Evolutionary conservation across 768 basidiomycete species (phyloP), one percentile per base, ranked within the genome.

Genomic region (Zangia roseola): DNA sequence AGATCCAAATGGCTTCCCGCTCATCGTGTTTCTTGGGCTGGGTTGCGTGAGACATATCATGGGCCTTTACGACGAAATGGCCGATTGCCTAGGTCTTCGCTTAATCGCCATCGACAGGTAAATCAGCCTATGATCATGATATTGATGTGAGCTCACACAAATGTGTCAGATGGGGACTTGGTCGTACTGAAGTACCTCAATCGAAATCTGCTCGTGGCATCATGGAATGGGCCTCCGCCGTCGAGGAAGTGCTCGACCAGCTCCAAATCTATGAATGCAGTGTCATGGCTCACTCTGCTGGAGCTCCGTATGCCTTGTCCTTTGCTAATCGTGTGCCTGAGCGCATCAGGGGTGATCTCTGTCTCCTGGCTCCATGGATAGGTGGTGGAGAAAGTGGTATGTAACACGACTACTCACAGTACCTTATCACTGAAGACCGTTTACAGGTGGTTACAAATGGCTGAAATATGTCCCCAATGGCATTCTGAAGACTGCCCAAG

Each of bases 51-150:
- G 95, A 34, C 94, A 98, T 67, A 79, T 97, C 49, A 88, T 97
- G 78, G 94, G 91, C 13, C 70, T 98, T 40, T 98, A 94, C 64
- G 95, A 98, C 65, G 95, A 99, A 63, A 88, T 97, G 83, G 95
- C 95, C 5, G 83, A 86, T 51, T 88, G 86, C 49, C 70, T 95
- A 49, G 86, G 86, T 6, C 75, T 99, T 30, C 75, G 95, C 47
- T 74, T 99, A 45, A 94, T 99, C 59, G 94, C 94, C 39, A 86
- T 99, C 56, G 95, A 99, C 69, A 80, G 95, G 79, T 92, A 64
- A 55, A 77, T 69, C 33, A 23, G 33, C 41, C 25, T 13, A 13
- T n/a, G 6, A 3, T 26, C 10, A 13, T 40, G 24, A 20, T n/a
- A 31, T 34, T 10, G 24, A 53, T 41, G 26, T 24, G 44, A 56